These are phyloP conservation scores for Amphicarpaea edgeworthii DNA, from an alignment of 306 rosid species.

Conservation along the genomic window DNA sequence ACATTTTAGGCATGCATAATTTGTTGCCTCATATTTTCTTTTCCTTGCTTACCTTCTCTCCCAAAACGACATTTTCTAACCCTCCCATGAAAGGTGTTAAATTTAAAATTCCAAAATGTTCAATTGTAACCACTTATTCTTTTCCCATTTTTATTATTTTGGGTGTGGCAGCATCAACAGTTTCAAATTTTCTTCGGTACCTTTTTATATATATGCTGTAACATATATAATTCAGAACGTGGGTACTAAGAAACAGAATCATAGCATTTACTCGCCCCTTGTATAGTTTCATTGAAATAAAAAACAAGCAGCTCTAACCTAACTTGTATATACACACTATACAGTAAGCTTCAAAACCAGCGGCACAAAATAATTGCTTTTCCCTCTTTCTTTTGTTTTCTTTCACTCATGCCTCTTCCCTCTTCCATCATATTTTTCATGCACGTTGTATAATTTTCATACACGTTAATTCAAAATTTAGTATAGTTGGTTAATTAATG, in stretches of 20 bases:
- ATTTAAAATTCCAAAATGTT: constrained; percentile 6
- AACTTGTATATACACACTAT: constrained; percentile 28
- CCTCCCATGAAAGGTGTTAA: neutral
- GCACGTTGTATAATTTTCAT: neutral
- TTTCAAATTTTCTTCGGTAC: neutral
- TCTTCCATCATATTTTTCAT: neutral
- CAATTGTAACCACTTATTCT: neutral
- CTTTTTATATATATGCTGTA: constrained; percentile 15
- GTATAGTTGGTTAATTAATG: neutral
- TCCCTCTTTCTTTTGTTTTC: constrained; percentile 21
- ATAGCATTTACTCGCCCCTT: constrained; percentile 51
- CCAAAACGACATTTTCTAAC: neutral
- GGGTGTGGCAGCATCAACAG: neutral
- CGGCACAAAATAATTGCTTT: constrained; percentile 40
- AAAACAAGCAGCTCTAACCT: constrained; percentile 58
- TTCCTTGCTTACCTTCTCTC: neutral
- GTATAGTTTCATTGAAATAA: constrained; percentile 46
- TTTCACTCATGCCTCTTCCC: neutral
- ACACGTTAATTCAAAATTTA: neutral
- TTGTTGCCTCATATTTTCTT: neutral
- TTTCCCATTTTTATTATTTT: neutral
- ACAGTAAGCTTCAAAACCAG: constrained; percentile 59
- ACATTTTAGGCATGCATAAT: neutral
- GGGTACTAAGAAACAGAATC: constrained; percentile 35
- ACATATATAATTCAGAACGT: constrained; percentile 28